Evolutionary conservation across 1,284 basidiomycete genomes (phyloP).

Genomic region (Ganoderma resinaceum): DNA sequence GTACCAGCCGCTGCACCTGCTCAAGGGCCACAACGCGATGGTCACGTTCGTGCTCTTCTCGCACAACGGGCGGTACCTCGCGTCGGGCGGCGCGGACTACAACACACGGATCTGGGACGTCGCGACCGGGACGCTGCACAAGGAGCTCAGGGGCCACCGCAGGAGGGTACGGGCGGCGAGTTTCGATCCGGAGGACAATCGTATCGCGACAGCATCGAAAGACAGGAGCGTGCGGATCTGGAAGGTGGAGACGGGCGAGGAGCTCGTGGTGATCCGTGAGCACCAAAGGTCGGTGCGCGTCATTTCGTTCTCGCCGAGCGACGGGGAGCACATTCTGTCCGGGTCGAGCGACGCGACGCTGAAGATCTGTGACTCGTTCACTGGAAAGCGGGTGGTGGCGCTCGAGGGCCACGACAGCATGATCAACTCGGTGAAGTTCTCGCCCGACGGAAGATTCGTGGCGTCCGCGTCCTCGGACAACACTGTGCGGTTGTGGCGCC

Average conservation of each 20-base stretch:
- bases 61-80: constrained; percentile 26
- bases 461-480: constrained; percentile 29
- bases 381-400: too few relatives aligned
- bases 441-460: constrained; percentile 28
- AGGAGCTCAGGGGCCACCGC: constrained; percentile 25
- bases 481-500: constrained; percentile 34
- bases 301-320: too few relatives aligned
- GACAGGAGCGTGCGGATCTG: too few relatives aligned
- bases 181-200: too few relatives aligned
- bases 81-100: constrained; percentile 27
- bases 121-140: constrained; percentile 11
- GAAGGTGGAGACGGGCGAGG: too few relatives aligned
- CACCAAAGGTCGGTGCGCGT: too few relatives aligned
- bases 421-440: constrained; percentile 30
- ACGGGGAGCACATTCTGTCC: too few relatives aligned
- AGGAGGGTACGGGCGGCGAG: constrained; percentile 25
- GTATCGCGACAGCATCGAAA: too few relatives aligned
- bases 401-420: constrained; percentile 20
- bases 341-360: too few relatives aligned
- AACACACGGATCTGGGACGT: constrained; percentile 28
- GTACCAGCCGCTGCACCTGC: neutral
- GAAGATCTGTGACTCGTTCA: too few relatives aligned
- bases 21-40: constrained; percentile 24
- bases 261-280: too few relatives aligned
- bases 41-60: constrained; percentile 34